Evolutionary conservation across 2,329 filamentous ascomycete genomes (phyloP).

Genomic region (Neonectria coccinea): DNA sequence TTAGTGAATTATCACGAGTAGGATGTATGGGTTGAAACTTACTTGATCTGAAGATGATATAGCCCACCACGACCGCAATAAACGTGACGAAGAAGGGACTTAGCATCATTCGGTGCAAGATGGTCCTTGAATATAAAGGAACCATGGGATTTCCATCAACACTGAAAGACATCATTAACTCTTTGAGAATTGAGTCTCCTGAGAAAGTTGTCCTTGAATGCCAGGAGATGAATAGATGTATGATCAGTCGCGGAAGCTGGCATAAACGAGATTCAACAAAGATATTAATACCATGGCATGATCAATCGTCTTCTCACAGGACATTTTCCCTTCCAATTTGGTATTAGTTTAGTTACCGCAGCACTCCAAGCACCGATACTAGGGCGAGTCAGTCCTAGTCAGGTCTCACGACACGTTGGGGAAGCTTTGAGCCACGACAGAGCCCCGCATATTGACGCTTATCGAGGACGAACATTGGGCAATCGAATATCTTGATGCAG

Average conservation of each 20-base stretch:
- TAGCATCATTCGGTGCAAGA: background rate
- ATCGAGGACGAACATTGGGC: slow-evolving; percentile 10
- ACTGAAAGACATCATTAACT: background rate
- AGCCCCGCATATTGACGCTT: slow-evolving; percentile 12
- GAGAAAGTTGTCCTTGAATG: no score
- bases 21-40: background rate
- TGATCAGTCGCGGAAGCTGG: background rate
- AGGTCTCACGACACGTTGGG: background rate
- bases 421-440: background rate
- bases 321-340: background rate
- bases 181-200: background rate
- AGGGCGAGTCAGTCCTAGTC: background rate
- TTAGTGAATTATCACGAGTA: background rate
- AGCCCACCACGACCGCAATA: background rate
- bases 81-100: background rate
- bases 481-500: slow-evolving; percentile 20
- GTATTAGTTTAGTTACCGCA: background rate
- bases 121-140: background rate
- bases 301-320: background rate
- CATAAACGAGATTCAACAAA: no score
- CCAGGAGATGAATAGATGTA: background rate
- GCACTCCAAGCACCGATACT: background rate
- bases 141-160: background rate
- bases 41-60: background rate
- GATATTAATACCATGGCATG: background rate